Percentiles rank a stretch among this genome's conserved stretches.
phyloP scores from a whole-genome alignment of 1,284 basidiomycete species.

The Sporisorium scitamineum region DNA sequence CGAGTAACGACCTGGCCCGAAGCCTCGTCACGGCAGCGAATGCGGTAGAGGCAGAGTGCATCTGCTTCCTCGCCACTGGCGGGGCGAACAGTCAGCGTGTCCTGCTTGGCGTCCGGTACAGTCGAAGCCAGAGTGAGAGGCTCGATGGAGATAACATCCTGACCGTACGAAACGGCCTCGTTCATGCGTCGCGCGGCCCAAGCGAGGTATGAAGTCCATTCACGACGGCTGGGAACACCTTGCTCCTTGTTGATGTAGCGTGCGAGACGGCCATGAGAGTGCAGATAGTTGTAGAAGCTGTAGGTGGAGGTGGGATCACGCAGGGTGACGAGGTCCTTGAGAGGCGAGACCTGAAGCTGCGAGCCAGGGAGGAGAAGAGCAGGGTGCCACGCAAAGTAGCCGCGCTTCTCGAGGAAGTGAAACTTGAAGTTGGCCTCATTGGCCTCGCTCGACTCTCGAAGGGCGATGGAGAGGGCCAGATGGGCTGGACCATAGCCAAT shows the following conservation, averaged over 20 bases:
- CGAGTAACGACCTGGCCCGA: conserved; percentile 33
- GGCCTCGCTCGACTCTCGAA: conserved; percentile 62
- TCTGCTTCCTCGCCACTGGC: conserved; percentile 25
- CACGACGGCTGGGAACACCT: conserved; percentile 63
- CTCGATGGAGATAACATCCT: conserved; percentile 60
- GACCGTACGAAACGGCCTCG: conserved; percentile 57
- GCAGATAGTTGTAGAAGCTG: conserved; percentile 67
- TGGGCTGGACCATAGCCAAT: conserved; percentile 67
- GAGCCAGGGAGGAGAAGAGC: conserved; percentile 66
- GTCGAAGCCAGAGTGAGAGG: conserved; percentile 43
- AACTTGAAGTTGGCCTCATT: conserved; percentile 48
- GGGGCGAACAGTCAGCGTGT: conserved; percentile 30
- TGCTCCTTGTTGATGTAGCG: conserved; percentile 68
- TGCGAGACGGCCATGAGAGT: conserved; percentile 60
- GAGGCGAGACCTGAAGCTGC: conserved; percentile 67
- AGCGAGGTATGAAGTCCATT: conserved; percentile 68
- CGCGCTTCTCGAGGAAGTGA: conserved; percentile 62
- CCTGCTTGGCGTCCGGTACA: conserved; percentile 26
- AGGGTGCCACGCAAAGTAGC: conserved; percentile 68
- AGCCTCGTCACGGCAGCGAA: conserved; percentile 35
- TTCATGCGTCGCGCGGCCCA: conserved; percentile 66
- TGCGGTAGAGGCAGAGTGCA: conserved; percentile 45
- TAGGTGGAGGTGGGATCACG: conserved; percentile 67
- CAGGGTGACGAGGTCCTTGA: conserved; percentile 68
- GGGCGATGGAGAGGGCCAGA: conserved; percentile 63